Conservation (phyloP, 805 yeast species). For the Candida maris region DNA sequence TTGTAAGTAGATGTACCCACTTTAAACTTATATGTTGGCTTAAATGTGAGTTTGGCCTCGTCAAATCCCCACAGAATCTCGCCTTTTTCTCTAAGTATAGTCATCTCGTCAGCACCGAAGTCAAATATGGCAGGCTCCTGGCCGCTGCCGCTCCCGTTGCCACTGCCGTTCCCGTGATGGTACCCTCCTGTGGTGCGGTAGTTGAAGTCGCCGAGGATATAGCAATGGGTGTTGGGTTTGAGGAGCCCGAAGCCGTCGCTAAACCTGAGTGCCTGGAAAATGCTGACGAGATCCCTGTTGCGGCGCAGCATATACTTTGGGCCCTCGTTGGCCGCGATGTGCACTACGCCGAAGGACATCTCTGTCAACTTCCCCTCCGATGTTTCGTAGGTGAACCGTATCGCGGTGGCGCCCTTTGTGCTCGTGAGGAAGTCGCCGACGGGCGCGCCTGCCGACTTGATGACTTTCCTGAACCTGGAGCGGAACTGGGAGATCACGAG, state of each 20-base stretch:
- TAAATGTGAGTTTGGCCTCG: slow-evolving; percentile 63
- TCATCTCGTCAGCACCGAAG: slow-evolving; percentile 47
- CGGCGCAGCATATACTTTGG: slow-evolving; percentile 42
- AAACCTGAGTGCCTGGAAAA: slow-evolving; percentile 55
- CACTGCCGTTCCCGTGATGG: slow-evolving; percentile 6
- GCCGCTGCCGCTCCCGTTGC: background rate
- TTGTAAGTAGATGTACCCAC: slow-evolving; percentile 46
- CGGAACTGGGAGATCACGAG: slow-evolving; percentile 44
- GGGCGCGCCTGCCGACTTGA: slow-evolving; percentile 32
- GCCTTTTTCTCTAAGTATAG: slow-evolving; percentile 36
- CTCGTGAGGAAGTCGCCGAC: slow-evolving; percentile 61
- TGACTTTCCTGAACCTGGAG: slow-evolving; percentile 20
- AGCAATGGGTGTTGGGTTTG: slow-evolving; percentile 54
- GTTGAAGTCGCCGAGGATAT: slow-evolving; percentile 83
- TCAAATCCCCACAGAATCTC: slow-evolving; percentile 57
- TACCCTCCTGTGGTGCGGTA: slow-evolving; percentile 50
- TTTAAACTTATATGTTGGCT: slow-evolving; percentile 77
- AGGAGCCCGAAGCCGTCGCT: slow-evolving; percentile 52
- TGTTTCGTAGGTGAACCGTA: slow-evolving; percentile 42
- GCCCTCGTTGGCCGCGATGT: slow-evolving; percentile 80
- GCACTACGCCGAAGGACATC: slow-evolving; percentile 65
- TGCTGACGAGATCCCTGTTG: slow-evolving; percentile 45
- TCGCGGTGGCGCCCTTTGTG: slow-evolving; percentile 71
- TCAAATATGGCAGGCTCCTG: slow-evolving; percentile 10
- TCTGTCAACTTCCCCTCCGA: slow-evolving; percentile 24